Base-by-base conservation (phyloP, 2,329 filamentous ascomycete genomes). In the Ciborinia camelliae region DNA sequence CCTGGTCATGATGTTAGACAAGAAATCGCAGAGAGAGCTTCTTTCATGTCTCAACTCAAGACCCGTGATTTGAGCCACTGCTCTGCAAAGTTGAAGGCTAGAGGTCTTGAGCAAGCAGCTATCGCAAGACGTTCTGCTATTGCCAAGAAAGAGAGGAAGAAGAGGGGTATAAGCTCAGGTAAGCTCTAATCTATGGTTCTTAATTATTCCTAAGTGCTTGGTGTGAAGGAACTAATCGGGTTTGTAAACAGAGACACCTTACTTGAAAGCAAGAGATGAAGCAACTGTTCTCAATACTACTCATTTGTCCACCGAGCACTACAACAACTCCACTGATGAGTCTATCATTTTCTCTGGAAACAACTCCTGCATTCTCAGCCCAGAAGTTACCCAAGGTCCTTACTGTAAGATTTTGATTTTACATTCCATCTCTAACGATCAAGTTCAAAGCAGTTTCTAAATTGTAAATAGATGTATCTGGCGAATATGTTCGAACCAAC, bases 361-460 rank as follows among this genome's bases (percentile, higher is more conserved):
- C 70, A 76, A 74, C 51, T 79, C 79, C 23, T 84, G 82, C 67
- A 74, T 83, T 32, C 75, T 85, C 35, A 80, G 77, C n/a, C 81
- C 82, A 0, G 82, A 84, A 71, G 79, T 80, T 26, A 84, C 79
- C 3, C 77, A 83, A 71, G 82, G 82, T 0, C 83, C 83, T 26
- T 85, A 84, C 75, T 85, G 76, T 78, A 69, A 63, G 57, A 7
- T 5, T 57, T 12, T 0, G 57, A 7, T 5, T 57, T 12, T 0
- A 26, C 0, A 7, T 23, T 8, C 2, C 1, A n/a, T 18, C 8
- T 20, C 9, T 23, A 45, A 20, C 0, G 0, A 32, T 23, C 28
- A 30, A 30, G 3, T 3, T 1, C 0, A 15, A 51, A n/a, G 12
- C 5, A 45, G 4, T 9, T 32, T 58, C 28, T 32, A 4, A 32